Evolutionary conservation across 2,329 filamentous ascomycete genomes (phyloP).

Genomic region (Ophioceras dolichostomum): DNA sequence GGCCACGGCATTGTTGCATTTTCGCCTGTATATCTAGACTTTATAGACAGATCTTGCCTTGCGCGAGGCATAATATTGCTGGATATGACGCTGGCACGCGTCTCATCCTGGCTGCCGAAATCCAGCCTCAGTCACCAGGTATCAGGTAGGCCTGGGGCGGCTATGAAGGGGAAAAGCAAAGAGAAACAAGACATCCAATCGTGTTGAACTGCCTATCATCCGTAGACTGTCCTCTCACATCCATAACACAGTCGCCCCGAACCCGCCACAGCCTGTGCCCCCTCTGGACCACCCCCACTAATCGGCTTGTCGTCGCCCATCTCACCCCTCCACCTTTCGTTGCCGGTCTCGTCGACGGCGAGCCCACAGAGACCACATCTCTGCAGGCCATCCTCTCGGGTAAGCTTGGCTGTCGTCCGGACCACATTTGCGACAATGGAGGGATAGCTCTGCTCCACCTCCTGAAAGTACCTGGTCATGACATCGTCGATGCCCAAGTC

Average conservation of each 20-base stretch:
- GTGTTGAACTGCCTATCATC: no score
- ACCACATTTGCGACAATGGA: slow-evolving; percentile 94
- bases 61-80: not conserved
- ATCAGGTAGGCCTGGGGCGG: no score
- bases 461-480: slow-evolving; percentile 78
- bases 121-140: no score
- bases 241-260: slow-evolving; percentile 74
- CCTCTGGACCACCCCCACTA: slow-evolving; percentile 12
- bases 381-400: slow-evolving; percentile 23
- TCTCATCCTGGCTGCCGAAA: no score
- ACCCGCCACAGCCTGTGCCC: slow-evolving; percentile 16
- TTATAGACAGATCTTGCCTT: no score
- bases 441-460: slow-evolving; percentile 75
- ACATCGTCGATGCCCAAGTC: slow-evolving; percentile 84
- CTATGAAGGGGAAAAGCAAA: no score
- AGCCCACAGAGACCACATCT: slow-evolving; percentile 60
- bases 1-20: not conserved
- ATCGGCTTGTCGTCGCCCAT: slow-evolving; percentile 28
- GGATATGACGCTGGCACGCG: no score
- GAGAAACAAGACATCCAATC: no score
- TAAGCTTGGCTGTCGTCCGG: slow-evolving; percentile 74
- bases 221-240: slow-evolving; percentile 52
- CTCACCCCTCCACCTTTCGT: slow-evolving; percentile 51
- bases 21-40: not conserved
- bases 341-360: slow-evolving; percentile 49